phyloP scores from a whole-genome alignment of 441 rosid genomes.

The Populus trichocarpa region DNA sequence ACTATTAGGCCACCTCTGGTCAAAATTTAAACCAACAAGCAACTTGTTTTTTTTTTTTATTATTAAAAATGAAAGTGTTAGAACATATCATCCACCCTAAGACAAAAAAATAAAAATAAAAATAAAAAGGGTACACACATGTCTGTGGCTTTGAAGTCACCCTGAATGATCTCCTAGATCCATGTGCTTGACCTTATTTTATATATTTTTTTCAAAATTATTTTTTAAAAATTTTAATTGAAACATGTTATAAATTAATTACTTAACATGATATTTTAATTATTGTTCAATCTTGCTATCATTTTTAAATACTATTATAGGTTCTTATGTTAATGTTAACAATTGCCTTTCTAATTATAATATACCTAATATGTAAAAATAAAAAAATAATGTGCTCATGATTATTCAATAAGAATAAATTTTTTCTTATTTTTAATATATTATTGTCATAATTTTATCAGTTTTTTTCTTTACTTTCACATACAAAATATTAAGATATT shows the following conservation, averaged over 20 bases:
- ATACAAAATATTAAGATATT: neutral
- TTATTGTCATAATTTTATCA: neutral
- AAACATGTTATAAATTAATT: too few species aligned
- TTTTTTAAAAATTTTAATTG: too few species aligned
- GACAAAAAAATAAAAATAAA: too few species aligned
- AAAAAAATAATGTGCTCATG: neutral
- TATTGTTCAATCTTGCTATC: neutral
- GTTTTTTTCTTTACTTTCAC: neutral
- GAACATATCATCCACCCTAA: too few species aligned
- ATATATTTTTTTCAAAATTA: too few species aligned
- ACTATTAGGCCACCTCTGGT: too few species aligned
- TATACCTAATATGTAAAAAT: neutral
- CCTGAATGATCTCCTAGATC: neutral
- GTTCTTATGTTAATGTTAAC: neutral
- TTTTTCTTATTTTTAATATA: too few species aligned
- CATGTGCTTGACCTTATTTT: neutral
- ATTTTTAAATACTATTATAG: neutral
- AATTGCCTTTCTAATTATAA: too few species aligned
- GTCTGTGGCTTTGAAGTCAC: neutral
- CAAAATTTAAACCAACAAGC: too few species aligned
- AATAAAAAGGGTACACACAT: neutral
- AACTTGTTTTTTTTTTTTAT: too few species aligned
- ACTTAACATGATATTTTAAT: too few species aligned
- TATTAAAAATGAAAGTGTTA: too few species aligned
- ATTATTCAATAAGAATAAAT: neutral